Conservation (phyloP, 352 stramenopile species). For the Phytopythium oedochilum region DNA sequence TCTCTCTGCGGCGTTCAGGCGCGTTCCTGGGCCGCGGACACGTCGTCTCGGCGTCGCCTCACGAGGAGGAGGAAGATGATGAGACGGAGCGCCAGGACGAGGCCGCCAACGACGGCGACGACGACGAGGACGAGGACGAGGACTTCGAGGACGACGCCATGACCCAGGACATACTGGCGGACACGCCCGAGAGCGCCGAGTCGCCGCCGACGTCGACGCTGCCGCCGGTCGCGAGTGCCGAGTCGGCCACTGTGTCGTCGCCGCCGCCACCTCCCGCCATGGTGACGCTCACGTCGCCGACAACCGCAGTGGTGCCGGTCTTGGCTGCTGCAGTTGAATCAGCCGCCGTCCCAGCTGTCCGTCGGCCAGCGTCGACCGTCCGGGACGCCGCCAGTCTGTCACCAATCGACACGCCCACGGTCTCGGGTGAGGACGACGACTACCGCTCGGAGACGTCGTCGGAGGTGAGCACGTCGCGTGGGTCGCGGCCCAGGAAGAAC, state of each 20-base stretch:
- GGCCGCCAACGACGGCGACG: constrained; percentile 15
- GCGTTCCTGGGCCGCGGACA: neutral
- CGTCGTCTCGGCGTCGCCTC: neutral
- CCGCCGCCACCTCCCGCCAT: constrained; percentile 16
- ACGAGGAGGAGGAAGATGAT: constrained; percentile 20
- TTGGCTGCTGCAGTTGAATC: constrained; percentile 1
- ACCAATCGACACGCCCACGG: constrained; percentile 42
- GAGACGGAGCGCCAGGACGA: constrained; percentile 15
- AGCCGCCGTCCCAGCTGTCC: neutral
- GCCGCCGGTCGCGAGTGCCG: neutral
- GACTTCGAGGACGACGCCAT: constrained; percentile 26
- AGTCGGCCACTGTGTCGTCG: constrained; percentile 4
- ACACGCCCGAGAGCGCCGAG: constrained; percentile 17
- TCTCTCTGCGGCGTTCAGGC: neutral
- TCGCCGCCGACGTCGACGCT: neutral
- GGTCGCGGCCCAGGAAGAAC: constrained; percentile 21
- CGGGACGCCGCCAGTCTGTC: constrained; percentile 19
- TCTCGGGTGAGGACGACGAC: constrained; percentile 73
- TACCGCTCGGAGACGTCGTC: constrained; percentile 74
- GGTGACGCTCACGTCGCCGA: constrained; percentile 9
- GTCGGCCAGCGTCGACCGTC: neutral
- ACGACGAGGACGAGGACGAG: constrained; percentile 26
- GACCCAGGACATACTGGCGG: constrained; percentile 21
- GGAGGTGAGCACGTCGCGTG: constrained; percentile 38
- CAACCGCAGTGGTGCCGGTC: constrained; percentile 10